Conservation (phyloP, 345 rosid genomes). For the Populus ilicifolia region DNA sequence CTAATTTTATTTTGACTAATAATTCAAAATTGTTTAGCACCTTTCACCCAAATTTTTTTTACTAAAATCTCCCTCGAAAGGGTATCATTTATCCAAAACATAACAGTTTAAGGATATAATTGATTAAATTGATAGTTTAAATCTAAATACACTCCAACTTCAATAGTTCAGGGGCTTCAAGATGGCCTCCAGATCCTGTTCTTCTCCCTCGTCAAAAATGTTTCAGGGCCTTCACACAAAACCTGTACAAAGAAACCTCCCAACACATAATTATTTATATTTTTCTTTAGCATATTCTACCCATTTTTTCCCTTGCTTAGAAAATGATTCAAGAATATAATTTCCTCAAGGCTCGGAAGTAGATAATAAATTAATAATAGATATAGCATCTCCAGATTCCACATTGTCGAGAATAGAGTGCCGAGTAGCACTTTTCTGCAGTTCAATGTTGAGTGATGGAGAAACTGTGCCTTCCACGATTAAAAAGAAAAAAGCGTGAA, state of each 20-base stretch:
- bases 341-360: not conserved
- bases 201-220: not conserved
- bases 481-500: not conserved
- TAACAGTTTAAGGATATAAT: too few species aligned
- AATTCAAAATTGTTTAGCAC: too few species aligned
- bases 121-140: too few species aligned
- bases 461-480: not conserved
- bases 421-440: not conserved
- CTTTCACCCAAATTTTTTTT: too few species aligned
- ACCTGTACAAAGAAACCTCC: not conserved
- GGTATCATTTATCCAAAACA: too few species aligned
- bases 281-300: not conserved
- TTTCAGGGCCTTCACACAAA: not conserved
- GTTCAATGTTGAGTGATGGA: not conserved
- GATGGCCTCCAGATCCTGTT: not conserved
- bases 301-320: too few species aligned
- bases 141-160: too few species aligned
- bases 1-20: too few species aligned
- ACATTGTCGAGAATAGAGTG: not conserved
- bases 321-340: too few species aligned
- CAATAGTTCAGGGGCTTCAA: not conserved
- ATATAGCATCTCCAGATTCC: not conserved
- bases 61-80: too few species aligned
- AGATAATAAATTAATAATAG: not conserved
- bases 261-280: not conserved